These are phyloP conservation scores for Galerina sulciceps DNA, from an alignment of 768 basidiomycete genomes.

Conservation along the genomic window DNA sequence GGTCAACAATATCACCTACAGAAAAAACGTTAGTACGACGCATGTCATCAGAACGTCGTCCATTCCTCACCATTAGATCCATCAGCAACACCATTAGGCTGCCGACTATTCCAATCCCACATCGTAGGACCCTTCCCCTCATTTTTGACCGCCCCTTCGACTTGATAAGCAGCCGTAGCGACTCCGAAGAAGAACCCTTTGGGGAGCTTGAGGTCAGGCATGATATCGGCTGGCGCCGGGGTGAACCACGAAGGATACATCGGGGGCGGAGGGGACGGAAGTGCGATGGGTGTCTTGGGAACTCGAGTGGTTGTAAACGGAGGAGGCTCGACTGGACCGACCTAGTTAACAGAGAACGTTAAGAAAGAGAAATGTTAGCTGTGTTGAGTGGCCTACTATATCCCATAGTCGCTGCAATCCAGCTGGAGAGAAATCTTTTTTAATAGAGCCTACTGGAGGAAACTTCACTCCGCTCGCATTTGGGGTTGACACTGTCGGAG, in stretches of 20 bases:
- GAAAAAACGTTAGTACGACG: background rate
- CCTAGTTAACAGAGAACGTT: conserved; percentile 27
- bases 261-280: conserved; percentile 48
- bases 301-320: conserved; percentile 50
- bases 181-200: conserved; percentile 55
- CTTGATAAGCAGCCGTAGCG: conserved; percentile 56
- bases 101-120: conserved; percentile 55
- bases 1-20: conserved; percentile 48
- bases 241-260: conserved; percentile 52
- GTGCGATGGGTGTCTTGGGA: conserved; percentile 38
- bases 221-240: conserved; percentile 44
- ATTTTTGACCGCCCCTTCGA: conserved; percentile 54
- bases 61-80: conserved; percentile 42
- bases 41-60: background rate
- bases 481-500: conserved; percentile 5
- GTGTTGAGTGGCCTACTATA: conserved; percentile 29
- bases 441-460: conserved; percentile 44
- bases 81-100: conserved; percentile 44
- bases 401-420: conserved; percentile 47
- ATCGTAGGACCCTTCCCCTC: conserved; percentile 52
- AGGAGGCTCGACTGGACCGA: conserved; percentile 46
- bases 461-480: conserved; percentile 27
- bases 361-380: background rate
- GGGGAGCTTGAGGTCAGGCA: conserved; percentile 49
- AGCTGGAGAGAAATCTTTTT: conserved; percentile 41